Evolutionary conservation across 2,329 filamentous ascomycete species (phyloP), one percentile per base, ranked within the genome.

Genomic region (Fusarium austroafricanum): DNA sequence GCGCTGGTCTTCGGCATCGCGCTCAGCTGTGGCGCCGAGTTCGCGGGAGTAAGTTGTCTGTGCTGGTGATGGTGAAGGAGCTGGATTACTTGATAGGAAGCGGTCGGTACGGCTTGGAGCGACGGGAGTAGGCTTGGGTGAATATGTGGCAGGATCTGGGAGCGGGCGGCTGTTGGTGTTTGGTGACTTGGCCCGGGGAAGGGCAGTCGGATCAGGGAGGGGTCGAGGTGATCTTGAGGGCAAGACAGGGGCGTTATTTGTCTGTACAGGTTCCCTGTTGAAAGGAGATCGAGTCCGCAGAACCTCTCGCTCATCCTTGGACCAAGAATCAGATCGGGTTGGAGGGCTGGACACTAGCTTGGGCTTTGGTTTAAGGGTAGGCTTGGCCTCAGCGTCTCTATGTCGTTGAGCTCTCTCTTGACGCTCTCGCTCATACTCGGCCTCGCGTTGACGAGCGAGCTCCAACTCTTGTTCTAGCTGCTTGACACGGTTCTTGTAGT

Each of bases 401-500:
- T 57, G 47, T 26, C 61, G 52, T 72, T 75, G 76, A 73, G 84
- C 61, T 76, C 86, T 82, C 79, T 82, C 80, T 76, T 87, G 77
- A 60, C 89, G 80, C 73, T 86, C 83, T 65, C 83, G 79, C 80
- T 91, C 82, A 77, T 90, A 85, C 80, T 91, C 83, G 78, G 86
- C 79, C 76, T 91, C 83, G 78, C 91, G 77, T 81, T 90, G 76
- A 72, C 90, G 82, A 68, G 89, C 83, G 75, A 86, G 70, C 81
- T 91, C 84, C 20, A 89, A 77, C 83, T 92, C 83, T 80, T 87
- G 84, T 79, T 98, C 95, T 7, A 98, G 84, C 76, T 97, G 90
- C 72, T 87, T 87, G 65, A 97, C 90, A 39, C 94, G 89, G 67
- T 84, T 86, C 65, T 84, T 87, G 77, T 95, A 85, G 54, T 83